phyloP scores from a whole-genome alignment of 2,329 filamentous ascomycete genomes.

The Fusarium protoensiforme region DNA sequence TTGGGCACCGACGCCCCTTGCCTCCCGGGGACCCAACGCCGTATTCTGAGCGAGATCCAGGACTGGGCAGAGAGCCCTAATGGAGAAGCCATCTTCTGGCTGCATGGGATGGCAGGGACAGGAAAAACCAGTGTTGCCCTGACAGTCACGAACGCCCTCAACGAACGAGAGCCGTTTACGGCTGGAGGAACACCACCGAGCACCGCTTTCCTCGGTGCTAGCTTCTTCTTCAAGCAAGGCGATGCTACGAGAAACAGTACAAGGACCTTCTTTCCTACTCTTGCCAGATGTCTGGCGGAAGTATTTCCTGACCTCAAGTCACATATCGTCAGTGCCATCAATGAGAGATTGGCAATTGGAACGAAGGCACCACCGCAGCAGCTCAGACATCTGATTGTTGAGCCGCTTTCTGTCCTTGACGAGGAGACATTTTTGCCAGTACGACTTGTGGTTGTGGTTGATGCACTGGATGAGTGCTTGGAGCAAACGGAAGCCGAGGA shows the following conservation, averaged over 20 bases:
- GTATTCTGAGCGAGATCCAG: constrained; percentile 2
- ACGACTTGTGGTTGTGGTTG: constrained; percentile 1
- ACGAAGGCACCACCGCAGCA: background rate
- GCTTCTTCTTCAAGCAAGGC: constrained; percentile 18
- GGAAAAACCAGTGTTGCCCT: constrained; percentile 15
- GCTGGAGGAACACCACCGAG: background rate
- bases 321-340: background rate
- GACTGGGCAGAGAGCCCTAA: constrained; percentile 10
- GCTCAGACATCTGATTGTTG: background rate
- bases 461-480: constrained; percentile 17
- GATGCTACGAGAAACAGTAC: constrained; percentile 9
- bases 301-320: background rate
- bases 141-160: constrained; percentile 11
- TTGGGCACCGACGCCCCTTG: background rate
- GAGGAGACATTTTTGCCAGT: background rate
- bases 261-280: background rate
- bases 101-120: constrained; percentile 16
- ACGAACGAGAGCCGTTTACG: background rate
- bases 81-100: background rate
- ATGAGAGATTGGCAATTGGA: background rate
- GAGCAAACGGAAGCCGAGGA: background rate
- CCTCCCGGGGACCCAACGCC: constrained; percentile 2
- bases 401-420: background rate
- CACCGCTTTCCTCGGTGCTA: background rate
- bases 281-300: constrained; percentile 1